Evolutionary conservation across 352 stramenopile species (phyloP), one percentile per base, ranked within the genome.

Genomic region (Elongisporangium undulatum): DNA sequence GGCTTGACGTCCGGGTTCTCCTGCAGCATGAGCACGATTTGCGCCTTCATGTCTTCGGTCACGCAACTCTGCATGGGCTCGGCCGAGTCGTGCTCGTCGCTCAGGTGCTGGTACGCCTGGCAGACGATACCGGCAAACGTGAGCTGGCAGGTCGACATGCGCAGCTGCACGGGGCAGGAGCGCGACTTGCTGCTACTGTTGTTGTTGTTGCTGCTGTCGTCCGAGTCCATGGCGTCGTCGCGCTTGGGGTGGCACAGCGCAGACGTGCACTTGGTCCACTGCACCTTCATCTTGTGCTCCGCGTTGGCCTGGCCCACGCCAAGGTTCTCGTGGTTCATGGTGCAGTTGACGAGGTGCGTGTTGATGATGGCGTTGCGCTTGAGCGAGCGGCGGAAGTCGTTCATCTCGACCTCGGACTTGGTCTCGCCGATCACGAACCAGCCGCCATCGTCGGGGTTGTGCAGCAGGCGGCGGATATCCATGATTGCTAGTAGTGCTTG

Each of bases 351-450:
- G 15, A 89, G 72, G 67, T 91, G 79, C 9, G 79, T 91, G 64
- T 91, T 91, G 69, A 91, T 91, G 72, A 91, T 91, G 60, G 82
- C 82, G 59, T 91, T 91, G 66, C 82, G 82, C 69, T 89, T 89
- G 62, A 91, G 77, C 45, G 79, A 87, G 56, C 79, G 79, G 9
- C 79, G 82, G 61, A 91, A 89, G 13, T 91, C 79, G 64, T 74
- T 75, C 79, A 91, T 88, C 55, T 88, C 79, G 58, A 63, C 63
- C 63, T 91, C 82, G 61, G 69, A 81, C 59, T 78, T 80, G 55
- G 82, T 89, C 63, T 90, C 82, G 39, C 82, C 79, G 62, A 92
- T 90, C 52, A 89, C 82, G 59, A 87, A 83, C 82, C 82, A 92
- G 50, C 79, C 75, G 21, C 82, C 82, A 52, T 92, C 82, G 38